Conservation (phyloP, 805 yeast genomes). For the Clavispora fructus region DNA sequence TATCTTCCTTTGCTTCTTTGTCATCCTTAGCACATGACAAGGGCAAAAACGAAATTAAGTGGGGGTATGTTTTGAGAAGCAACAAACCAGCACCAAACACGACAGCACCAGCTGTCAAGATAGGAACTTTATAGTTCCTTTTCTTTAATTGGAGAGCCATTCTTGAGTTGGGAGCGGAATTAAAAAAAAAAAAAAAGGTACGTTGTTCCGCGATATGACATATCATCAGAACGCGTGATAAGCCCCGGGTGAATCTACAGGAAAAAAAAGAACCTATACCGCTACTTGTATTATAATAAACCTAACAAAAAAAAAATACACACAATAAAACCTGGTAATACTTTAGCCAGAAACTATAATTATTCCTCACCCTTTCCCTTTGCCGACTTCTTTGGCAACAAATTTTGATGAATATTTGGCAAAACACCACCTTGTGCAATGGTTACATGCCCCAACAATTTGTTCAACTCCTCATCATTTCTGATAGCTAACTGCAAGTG, state of each 20-base stretch:
- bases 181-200: conserved; percentile 8
- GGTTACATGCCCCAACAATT: conserved; percentile 75
- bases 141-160: conserved; percentile 21
- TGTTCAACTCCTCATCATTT: conserved; percentile 97
- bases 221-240: neutral
- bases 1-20: conserved; percentile 15
- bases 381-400: conserved; percentile 49
- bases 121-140: conserved; percentile 12
- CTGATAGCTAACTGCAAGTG: conserved; percentile 29
- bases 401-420: conserved; percentile 93
- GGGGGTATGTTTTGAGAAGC: conserved; percentile 47
- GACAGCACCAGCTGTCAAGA: conserved; percentile 35
- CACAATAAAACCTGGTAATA: conserved; percentile 2
- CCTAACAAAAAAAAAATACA: conserved; percentile 13
- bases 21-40: neutral
- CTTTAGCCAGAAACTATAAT: neutral
- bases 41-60: conserved; percentile 27
- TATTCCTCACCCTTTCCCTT: neutral
- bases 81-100: conserved; percentile 39
- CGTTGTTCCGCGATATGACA: neutral
- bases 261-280: conserved; percentile 12
- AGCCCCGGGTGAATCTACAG: conserved; percentile 1
- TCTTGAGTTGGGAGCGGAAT: conserved; percentile 9
- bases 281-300: conserved; percentile 13
- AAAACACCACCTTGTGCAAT: conserved; percentile 99